Conservation (phyloP, 805 yeast species). For the Candida caryicola region DNA sequence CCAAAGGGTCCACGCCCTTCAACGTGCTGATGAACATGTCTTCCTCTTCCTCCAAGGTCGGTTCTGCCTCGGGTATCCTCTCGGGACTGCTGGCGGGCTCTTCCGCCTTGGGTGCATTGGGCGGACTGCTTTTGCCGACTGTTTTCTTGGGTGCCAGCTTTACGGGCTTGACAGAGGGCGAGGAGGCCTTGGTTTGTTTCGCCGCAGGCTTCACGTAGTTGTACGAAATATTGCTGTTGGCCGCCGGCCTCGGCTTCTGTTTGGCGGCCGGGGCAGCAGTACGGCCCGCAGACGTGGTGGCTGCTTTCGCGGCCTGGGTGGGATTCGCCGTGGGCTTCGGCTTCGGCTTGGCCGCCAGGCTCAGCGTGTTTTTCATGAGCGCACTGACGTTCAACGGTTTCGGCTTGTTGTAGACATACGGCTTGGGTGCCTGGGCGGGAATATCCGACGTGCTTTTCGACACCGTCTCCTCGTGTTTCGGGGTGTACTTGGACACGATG, state of each 20-base stretch:
- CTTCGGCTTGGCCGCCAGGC: slow-evolving; percentile 11
- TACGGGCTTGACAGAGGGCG: slow-evolving; percentile 1
- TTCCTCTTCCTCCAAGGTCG: slow-evolving; percentile 21
- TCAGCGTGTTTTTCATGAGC: slow-evolving; percentile 25
- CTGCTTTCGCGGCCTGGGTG: slow-evolving; percentile 6
- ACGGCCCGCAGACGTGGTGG: slow-evolving; percentile 1
- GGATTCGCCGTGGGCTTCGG: slow-evolving; percentile 6
- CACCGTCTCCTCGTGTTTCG: background rate
- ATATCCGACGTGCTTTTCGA: slow-evolving; percentile 26
- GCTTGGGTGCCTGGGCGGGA: slow-evolving; percentile 10
- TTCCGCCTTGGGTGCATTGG: background rate
- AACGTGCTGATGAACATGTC: slow-evolving; percentile 43
- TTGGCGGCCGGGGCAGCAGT: slow-evolving; percentile 4
- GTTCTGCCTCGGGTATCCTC: slow-evolving; percentile 1
- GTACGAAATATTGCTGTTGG: slow-evolving; percentile 11
- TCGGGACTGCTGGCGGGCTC: slow-evolving; percentile 8
- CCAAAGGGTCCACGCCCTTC: slow-evolving; percentile 71
- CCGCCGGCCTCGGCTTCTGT: slow-evolving; percentile 2
- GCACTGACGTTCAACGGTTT: slow-evolving; percentile 36
- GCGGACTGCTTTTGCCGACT: background rate
- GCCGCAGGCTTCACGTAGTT: slow-evolving; percentile 12
- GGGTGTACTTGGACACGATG: background rate
- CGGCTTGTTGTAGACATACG: slow-evolving; percentile 37
- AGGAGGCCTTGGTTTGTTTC: slow-evolving; percentile 3
- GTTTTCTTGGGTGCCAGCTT: slow-evolving; percentile 1